phyloP scores from a whole-genome alignment of 441 rosid species.

The Brassica hybrid region DNA sequence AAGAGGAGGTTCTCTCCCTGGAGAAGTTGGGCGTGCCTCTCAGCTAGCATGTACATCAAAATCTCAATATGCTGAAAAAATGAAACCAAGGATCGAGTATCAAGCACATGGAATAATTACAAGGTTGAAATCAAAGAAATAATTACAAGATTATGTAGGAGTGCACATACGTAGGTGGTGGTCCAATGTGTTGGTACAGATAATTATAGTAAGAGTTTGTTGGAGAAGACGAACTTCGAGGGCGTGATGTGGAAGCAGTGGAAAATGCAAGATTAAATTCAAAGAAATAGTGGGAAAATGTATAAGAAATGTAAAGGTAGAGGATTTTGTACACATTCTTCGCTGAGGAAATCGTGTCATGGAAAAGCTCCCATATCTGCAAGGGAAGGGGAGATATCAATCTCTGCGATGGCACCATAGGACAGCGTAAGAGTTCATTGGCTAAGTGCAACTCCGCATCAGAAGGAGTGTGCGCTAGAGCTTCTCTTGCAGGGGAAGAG shows the following conservation, averaged over 20 bases:
- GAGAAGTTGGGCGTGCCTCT: background rate
- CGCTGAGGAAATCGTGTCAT: too few relatives aligned
- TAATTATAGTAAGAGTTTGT: background rate
- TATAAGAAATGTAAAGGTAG: too few relatives aligned
- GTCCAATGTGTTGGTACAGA: background rate
- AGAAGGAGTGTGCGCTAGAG: background rate
- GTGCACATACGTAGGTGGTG: background rate
- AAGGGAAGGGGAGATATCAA: background rate
- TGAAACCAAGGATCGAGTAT: too few relatives aligned
- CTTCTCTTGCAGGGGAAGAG: background rate
- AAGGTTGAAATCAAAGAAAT: too few relatives aligned
- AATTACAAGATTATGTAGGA: background rate
- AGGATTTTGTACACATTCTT: too few relatives aligned
- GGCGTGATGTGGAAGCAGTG: background rate
- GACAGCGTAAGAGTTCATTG: background rate
- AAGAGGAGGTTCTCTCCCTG: background rate
- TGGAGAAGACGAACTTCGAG: background rate
- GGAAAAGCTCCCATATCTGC: background rate
- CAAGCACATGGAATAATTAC: too few relatives aligned
- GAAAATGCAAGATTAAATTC: too few relatives aligned
- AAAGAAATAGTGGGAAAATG: too few relatives aligned
- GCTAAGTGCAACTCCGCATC: background rate
- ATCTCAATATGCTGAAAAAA: background rate
- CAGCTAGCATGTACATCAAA: background rate
- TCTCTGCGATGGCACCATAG: background rate